phyloP scores from a whole-genome alignment of 768 basidiomycete species.

The Tylopilus intermedius region DNA sequence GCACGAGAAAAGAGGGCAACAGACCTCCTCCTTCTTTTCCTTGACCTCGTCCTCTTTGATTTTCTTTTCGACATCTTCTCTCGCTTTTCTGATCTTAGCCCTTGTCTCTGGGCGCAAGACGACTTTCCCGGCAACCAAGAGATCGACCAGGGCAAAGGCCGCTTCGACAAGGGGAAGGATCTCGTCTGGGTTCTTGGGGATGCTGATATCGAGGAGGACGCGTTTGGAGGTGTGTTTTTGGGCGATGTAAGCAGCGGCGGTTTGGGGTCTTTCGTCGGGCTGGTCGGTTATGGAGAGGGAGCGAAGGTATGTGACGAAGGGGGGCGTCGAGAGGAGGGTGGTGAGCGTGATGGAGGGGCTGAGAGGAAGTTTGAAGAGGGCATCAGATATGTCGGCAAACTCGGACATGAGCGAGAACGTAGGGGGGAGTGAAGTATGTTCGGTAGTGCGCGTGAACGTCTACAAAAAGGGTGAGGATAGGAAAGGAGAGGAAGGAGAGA shows the following conservation, averaged over 20 bases:
- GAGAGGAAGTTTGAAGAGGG: constrained; percentile 52
- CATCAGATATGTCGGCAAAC: constrained; percentile 80
- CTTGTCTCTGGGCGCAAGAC: constrained; percentile 78
- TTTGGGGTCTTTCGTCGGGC: constrained; percentile 62
- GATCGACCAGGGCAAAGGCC: constrained; percentile 72
- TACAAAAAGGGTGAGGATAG: constrained; percentile 27
- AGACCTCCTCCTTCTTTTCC: constrained; percentile 69
- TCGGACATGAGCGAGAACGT: constrained; percentile 79
- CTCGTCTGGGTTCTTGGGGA: constrained; percentile 46
- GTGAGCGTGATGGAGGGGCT: constrained; percentile 44
- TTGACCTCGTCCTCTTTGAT: constrained; percentile 62
- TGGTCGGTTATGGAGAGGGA: constrained; percentile 89
- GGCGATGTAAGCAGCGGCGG: constrained; percentile 44
- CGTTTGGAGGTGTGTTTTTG: constrained; percentile 53
- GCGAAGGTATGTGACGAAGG: constrained; percentile 71
- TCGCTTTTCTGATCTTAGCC: constrained; percentile 64
- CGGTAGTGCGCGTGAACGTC: constrained; percentile 80
- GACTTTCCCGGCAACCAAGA: constrained; percentile 43
- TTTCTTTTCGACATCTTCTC: constrained; percentile 66
- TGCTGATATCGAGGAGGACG: constrained; percentile 61
- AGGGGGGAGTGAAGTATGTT: constrained; percentile 56
- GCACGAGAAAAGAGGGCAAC: constrained; percentile 6
- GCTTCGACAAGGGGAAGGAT: constrained; percentile 57
- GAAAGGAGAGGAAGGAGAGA: constrained; percentile 11
- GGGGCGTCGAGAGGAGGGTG: constrained; percentile 58